Evolutionary conservation across 1,284 basidiomycete species (phyloP).

Genomic region (Cryptococcus depauperatus): DNA sequence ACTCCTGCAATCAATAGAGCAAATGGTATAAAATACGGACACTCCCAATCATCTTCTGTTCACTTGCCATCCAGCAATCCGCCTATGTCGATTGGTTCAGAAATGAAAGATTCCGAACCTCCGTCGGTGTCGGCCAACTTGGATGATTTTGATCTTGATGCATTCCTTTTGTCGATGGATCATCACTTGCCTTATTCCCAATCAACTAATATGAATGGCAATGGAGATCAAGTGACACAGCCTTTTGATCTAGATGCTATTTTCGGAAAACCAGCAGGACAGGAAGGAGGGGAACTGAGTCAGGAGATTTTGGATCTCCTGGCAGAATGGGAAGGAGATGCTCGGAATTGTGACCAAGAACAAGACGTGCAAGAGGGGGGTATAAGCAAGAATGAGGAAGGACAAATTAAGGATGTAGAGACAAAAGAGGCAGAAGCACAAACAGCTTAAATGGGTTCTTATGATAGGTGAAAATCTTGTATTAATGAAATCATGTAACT

Average conservation of each 20-base stretch:
- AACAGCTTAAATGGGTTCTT: no score
- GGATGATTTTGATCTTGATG: conserved; percentile 15
- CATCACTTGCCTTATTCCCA: no score
- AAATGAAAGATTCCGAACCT: not conserved
- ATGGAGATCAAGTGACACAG: no score
- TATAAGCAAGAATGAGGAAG: no score
- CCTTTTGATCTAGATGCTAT: conserved; percentile 11
- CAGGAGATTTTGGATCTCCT: conserved; percentile 26
- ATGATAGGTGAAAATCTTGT: no score
- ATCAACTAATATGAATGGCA: not conserved
- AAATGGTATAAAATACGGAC: not conserved
- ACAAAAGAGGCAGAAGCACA: not conserved
- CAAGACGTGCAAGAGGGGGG: no score
- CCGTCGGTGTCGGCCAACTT: not conserved
- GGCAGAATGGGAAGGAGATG: conserved; percentile 16
- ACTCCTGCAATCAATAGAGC: not conserved
- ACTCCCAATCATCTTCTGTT: not conserved
- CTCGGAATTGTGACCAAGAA: not conserved
- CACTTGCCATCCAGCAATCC: not conserved
- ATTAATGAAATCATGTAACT: no score
- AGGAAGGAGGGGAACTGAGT: conserved; percentile 10
- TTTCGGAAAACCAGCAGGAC: conserved; percentile 8
- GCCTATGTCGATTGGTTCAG: not conserved
- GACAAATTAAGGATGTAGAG: not conserved
- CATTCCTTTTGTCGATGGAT: conserved; percentile 15